These are phyloP conservation scores for Mantamonas sphyraenae DNA, from an alignment of 78 protist genomes.

Conservation along the genomic window DNA sequence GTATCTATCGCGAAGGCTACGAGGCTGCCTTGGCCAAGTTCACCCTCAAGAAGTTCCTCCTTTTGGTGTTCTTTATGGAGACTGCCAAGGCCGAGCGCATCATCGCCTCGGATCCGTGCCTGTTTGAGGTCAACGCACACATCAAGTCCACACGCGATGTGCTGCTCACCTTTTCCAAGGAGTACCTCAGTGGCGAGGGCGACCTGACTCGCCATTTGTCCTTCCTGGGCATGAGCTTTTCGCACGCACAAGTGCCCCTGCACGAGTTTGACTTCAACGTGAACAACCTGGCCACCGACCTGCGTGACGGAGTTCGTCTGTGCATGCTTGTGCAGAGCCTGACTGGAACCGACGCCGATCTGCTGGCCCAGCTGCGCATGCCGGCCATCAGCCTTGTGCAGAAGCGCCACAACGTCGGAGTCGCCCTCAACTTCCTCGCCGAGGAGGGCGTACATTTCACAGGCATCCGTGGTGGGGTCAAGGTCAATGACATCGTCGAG, in stretches of 20 bases:
- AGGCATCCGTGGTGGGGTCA: not conserved
- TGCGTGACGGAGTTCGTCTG: slow-evolving; percentile 2
- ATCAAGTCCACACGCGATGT: not conserved
- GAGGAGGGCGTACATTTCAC: not conserved
- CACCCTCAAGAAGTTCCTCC: not conserved
- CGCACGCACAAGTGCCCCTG: not conserved
- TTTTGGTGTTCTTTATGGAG: not conserved
- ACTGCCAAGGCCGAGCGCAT: not conserved
- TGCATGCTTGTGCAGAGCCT: not conserved
- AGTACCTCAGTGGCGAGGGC: not conserved
- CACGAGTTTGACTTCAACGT: slow-evolving; percentile 1
- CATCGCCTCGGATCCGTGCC: not conserved
- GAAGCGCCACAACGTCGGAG: not conserved
- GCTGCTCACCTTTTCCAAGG: not conserved
- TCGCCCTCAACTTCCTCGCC: not conserved
- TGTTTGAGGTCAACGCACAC: not conserved
- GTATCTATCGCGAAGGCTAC: not conserved
- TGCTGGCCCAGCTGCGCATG: not conserved
- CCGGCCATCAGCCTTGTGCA: not conserved
- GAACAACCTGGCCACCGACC: not conserved
- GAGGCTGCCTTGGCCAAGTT: too few relatives aligned
- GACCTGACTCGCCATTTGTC: not conserved
- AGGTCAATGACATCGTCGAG: not conserved
- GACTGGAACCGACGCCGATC: not conserved
- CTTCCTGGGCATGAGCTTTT: not conserved